A percentile compares a stretch with the other conserved stretches of the same genome.
Evolutionary conservation across 1,284 basidiomycete genomes (phyloP).

Genomic region (Microbotryum violaceum): DNA sequence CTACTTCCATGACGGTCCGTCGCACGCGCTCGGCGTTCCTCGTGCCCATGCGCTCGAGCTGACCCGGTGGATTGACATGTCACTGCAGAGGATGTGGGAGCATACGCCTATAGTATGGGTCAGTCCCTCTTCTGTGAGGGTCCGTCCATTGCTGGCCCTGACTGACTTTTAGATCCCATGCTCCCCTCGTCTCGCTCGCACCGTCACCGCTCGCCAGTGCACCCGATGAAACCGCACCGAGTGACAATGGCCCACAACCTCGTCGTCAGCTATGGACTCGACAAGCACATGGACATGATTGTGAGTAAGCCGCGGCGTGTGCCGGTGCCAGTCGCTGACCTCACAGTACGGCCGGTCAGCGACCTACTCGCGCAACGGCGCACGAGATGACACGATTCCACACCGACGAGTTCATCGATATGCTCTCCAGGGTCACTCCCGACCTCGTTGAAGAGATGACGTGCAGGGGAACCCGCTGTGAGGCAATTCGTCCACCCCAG

Average conservation of each 20-base stretch:
- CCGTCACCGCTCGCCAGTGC: slow-evolving; percentile 11
- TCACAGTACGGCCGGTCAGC: slow-evolving; percentile 45
- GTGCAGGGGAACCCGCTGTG: slow-evolving; percentile 72
- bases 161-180: neutral
- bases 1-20: slow-evolving; percentile 31
- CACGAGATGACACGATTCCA: slow-evolving; percentile 88
- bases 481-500: slow-evolving; percentile 38
- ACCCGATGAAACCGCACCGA: slow-evolving; percentile 48
- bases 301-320: slow-evolving; percentile 46
- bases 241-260: slow-evolving; percentile 90
- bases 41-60: neutral
- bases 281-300: slow-evolving; percentile 82
- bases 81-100: slow-evolving; percentile 25
- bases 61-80: neutral
- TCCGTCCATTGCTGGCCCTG: neutral
- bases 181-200: neutral
- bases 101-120: slow-evolving; percentile 30
- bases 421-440: slow-evolving; percentile 76
- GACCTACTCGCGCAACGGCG: slow-evolving; percentile 69
- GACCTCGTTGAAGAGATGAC: slow-evolving; percentile 79
- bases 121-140: neutral
- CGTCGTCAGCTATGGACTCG: slow-evolving; percentile 80
- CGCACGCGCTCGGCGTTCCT: neutral
- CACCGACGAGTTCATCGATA: slow-evolving; percentile 95
- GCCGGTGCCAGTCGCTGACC: neutral